phyloP scores from a whole-genome alignment of 2,329 filamentous ascomycete genomes.

The Stagonosporopsis chrysanthemi region DNA sequence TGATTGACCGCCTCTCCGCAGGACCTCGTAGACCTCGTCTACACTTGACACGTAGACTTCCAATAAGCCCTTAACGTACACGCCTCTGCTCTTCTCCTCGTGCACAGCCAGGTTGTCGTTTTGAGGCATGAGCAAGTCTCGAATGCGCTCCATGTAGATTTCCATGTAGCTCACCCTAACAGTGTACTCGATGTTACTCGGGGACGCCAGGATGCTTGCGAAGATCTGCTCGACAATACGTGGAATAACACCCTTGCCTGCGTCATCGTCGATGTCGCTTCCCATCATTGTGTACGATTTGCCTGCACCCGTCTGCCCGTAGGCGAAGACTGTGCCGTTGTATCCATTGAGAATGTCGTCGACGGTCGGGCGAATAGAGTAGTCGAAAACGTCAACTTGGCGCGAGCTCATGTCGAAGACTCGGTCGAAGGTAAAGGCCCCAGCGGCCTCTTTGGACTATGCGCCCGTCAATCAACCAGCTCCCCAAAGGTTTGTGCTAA shows the following conservation, averaged over 20 bases:
- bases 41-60: slow-evolving; percentile 97
- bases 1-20: slow-evolving; percentile 88
- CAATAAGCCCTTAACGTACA: slow-evolving; percentile 93
- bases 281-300: slow-evolving; percentile 99
- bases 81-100: slow-evolving; percentile 94
- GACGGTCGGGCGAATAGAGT: slow-evolving; percentile 93
- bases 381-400: slow-evolving; percentile 96
- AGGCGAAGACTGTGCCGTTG: slow-evolving; percentile 98
- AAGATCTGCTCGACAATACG: slow-evolving; percentile 98
- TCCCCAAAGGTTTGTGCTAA: neutral
- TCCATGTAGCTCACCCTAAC: slow-evolving; percentile 99
- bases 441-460: slow-evolving; percentile 82
- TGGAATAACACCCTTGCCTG: slow-evolving; percentile 91
- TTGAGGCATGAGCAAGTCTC: slow-evolving; percentile 88
- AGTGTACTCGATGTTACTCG: slow-evolving; percentile 96
- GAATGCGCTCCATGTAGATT: slow-evolving; percentile 99
- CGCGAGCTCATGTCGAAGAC: slow-evolving; percentile 94
- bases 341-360: slow-evolving; percentile 99
- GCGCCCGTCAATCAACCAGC: slow-evolving; percentile 24
- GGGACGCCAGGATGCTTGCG: slow-evolving; percentile 88
- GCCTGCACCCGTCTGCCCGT: slow-evolving; percentile 96
- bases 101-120: slow-evolving; percentile 98
- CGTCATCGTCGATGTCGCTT: slow-evolving; percentile 88
- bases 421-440: slow-evolving; percentile 90
- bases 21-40: slow-evolving; percentile 94